Evolutionary conservation across 202 grass and related monocot species (phyloP), one percentile per base, ranked within the genome.

Genomic region (Musa balbisiana): DNA sequence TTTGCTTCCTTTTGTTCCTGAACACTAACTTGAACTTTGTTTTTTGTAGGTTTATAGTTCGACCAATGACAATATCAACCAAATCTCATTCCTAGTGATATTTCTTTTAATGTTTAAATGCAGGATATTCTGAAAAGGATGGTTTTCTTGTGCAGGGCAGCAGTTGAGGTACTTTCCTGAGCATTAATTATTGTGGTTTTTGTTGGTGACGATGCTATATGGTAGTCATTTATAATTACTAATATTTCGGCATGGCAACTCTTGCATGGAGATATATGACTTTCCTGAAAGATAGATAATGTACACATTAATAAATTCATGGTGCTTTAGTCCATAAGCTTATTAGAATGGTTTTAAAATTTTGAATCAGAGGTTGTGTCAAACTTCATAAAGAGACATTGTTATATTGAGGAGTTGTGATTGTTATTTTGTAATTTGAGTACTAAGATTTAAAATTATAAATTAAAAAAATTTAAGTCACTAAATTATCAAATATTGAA

Each of bases 91-190:
- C 6, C 15, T 27, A 50, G 2, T 33, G 17, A 70, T 49, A 17
- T 69, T n/a, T 49, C 67, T 19, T 19, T 60, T 21, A 17, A 60
- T n/a, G 17, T 70, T 3, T 85, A 22, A 67, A 58, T 88, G 72
- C 80, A 98, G 94, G 91, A 92, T 43, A 91, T 92, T 73, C 67
- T 86, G 82, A 98, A 89, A 83, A 85, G 88, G 81, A 98, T 98
- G 88, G 76, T 88, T 85, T 84, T 98, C 63, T 83, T 98, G 80
- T 98, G 90, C 87, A 98, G 93, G 82, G 91, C 83, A n/a, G 88
- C 88, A 76, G 79, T 98, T 76, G 91, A 98, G 94, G 91, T 98
- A 98, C 76, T 60, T 75, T 69, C 62, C 22, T 78, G 60, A 80
- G 72, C 55, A 20, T 59, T 68, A 78, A 20, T 59, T 68, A 78